Evolutionary conservation across 371 early-diverging fungal species (phyloP).

Genomic region (Encephalitozoon cuniculi): DNA sequence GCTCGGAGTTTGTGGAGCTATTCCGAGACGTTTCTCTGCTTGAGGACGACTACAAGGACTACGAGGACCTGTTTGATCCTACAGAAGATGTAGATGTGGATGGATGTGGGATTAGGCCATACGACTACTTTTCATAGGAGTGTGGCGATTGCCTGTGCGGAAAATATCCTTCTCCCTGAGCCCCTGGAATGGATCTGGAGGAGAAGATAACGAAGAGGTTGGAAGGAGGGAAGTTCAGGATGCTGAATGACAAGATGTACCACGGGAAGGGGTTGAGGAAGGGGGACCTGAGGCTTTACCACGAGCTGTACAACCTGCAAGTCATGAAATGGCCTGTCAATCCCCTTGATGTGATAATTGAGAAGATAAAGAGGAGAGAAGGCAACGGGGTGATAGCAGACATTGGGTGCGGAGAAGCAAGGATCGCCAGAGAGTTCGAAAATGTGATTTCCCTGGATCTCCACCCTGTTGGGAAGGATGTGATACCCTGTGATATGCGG

Average conservation of each 20-base stretch:
- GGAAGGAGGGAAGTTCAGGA: constrained; percentile 59
- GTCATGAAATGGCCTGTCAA: constrained; percentile 86
- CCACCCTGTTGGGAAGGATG: constrained; percentile 69
- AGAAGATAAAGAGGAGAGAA: constrained; percentile 61
- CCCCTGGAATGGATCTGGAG: constrained; percentile 17
- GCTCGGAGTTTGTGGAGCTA: not conserved
- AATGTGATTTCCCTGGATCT: constrained; percentile 77
- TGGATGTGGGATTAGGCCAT: not conserved
- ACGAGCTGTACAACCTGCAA: constrained; percentile 83
- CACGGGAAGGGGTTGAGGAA: constrained; percentile 48
- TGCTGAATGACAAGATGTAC: constrained; percentile 61
- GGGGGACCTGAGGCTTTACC: constrained; percentile 66
- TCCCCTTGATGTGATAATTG: constrained; percentile 77
- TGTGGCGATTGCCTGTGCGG: not conserved
- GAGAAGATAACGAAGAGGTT: constrained; percentile 53
- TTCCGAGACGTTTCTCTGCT: not conserved
- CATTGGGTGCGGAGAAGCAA: constrained; percentile 92
- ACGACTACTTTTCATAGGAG: not conserved
- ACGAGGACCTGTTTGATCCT: not conserved
- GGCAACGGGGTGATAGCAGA: constrained; percentile 67
- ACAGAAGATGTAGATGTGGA: not conserved
- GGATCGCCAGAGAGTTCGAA: constrained; percentile 69
- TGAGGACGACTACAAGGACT: not conserved
- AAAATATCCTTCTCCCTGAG: not conserved
- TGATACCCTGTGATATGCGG: constrained; percentile 79